Evolutionary conservation across 148 eudicot genomes (phyloP).

Genomic region (Camellia granthamiana): DNA sequence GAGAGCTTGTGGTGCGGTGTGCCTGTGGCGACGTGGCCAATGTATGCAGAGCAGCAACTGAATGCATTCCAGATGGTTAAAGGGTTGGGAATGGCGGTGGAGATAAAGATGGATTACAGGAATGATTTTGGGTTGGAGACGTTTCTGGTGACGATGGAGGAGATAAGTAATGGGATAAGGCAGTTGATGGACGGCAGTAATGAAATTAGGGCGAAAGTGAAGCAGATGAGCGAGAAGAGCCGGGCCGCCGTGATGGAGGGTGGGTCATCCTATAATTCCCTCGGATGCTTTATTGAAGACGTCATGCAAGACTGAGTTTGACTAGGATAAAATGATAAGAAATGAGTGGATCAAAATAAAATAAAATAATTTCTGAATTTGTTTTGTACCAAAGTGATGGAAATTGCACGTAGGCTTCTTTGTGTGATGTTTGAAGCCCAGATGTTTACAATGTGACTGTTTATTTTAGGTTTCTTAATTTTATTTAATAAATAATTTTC

Average conservation of each 20-base stretch:
- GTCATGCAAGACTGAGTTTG: not conserved
- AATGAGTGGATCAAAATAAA: not conserved
- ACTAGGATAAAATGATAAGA: not conserved
- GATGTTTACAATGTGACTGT: too few relatives aligned
- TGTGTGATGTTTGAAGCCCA: too few relatives aligned
- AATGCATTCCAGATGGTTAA: conserved; percentile 19
- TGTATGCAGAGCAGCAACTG: conserved; percentile 24
- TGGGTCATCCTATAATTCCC: conserved; percentile 31
- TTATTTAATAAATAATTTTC: too few relatives aligned
- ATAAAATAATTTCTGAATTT: not conserved
- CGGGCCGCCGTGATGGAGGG: conserved; percentile 18
- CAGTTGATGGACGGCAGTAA: conserved; percentile 23
- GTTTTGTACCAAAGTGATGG: not conserved
- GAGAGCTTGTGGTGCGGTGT: conserved; percentile 14
- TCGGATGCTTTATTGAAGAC: conserved; percentile 1
- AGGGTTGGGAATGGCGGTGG: conserved; percentile 24
- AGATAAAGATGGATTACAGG: conserved; percentile 14
- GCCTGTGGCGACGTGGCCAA: conserved; percentile 22
- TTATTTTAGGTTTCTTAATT: not conserved
- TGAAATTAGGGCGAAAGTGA: conserved; percentile 17
- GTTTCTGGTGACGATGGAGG: too few relatives aligned
- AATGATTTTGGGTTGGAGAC: too few relatives aligned
- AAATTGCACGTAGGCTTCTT: not conserved
- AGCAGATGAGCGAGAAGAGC: conserved; percentile 26
- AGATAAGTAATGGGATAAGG: conserved; percentile 12